Evolutionary conservation across 2,329 filamentous ascomycete genomes (phyloP), one percentile per base, ranked within the genome.

Genomic region (Ceratocystis huliohia): DNA sequence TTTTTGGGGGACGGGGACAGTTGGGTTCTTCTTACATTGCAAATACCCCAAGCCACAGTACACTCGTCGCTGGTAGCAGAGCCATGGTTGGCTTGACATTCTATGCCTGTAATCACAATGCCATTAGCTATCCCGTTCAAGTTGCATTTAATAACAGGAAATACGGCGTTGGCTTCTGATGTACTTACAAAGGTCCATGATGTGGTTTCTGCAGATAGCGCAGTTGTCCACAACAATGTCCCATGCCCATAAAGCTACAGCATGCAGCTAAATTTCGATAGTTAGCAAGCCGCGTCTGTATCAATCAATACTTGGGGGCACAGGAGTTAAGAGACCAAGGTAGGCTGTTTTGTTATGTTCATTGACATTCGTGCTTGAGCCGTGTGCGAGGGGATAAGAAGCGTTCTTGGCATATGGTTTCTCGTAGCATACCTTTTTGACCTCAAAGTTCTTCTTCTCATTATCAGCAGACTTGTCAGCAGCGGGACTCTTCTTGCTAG

Each of bases 221-320:
- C 94, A 99, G 82, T 99, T 99, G 78, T 99, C 94, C 69, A 99
- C 94, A 41, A 97, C 92, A 68, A 99, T 99, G 75, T 99, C 94
- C 94, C 94, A 99, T 0, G 94, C 94, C 94, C 94, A 99, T 1
- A 99, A 82, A 50, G 94, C 92, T 64, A 99, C 94, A 0, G 94
- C 94, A 73, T 97, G 68, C 59, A 70, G 61, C 69, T 70, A 61
- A 20, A 67, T 66, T 63, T 45, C 20, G 25, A 44, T 15, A 33
- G 8, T 28, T 10, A 25, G 17, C 44, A 33, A 65, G 46, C 3
- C 3, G 46, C 46, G 28, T 10, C 25, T n/a, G 37, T 15, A 41
- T 41, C 37, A 41, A 41, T 41, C 37, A 41, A 41, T 41, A 41
- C 37, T 41, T 15, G 3, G 37, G 4, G 37, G 2, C 37, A 15